A percentile compares a stretch with the other conserved stretches of the same genome.
Evolutionary conservation across 306 rosid species (phyloP).

Genomic region (Quercus gilva): DNA sequence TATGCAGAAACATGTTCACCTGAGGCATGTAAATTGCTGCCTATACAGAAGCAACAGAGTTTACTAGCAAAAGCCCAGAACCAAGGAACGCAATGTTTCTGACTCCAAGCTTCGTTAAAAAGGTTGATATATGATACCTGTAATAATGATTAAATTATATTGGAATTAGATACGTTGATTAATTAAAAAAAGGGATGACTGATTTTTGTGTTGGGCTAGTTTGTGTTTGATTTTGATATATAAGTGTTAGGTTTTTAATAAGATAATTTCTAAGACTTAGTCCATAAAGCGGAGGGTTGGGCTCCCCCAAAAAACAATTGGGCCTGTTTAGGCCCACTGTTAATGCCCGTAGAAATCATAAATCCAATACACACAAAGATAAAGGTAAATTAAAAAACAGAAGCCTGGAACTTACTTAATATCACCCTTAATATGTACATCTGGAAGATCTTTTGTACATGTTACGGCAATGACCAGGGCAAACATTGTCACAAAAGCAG

Average conservation of each 20-base stretch:
- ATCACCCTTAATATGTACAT: constrained; percentile 72
- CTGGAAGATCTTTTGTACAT: constrained; percentile 83
- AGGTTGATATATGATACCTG: constrained; percentile 91
- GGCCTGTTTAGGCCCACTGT: no score
- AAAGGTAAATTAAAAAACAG: background rate
- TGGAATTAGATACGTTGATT: constrained; percentile 13
- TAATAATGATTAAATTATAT: constrained; percentile 22
- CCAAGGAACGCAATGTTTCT: constrained; percentile 87
- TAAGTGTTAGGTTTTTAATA: no score
- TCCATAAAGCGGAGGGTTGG: no score
- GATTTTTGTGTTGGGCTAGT: background rate
- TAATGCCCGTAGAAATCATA: no score
- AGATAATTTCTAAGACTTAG: no score
- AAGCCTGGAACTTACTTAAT: constrained; percentile 60
- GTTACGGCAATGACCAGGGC: constrained; percentile 89
- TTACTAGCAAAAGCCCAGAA: constrained; percentile 81
- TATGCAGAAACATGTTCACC: constrained; percentile 39
- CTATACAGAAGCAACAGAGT: constrained; percentile 65
- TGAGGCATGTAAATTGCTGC: constrained; percentile 77
- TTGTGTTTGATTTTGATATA: no score
- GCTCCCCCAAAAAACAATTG: no score
- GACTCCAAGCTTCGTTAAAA: constrained; percentile 90
- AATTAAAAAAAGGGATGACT: background rate
- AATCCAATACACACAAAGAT: no score
- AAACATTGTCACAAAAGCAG: constrained; percentile 79